These are phyloP conservation scores for Didymellaceae sp. DNA, from an alignment of 2,329 filamentous ascomycete species.

Conservation along the genomic window DNA sequence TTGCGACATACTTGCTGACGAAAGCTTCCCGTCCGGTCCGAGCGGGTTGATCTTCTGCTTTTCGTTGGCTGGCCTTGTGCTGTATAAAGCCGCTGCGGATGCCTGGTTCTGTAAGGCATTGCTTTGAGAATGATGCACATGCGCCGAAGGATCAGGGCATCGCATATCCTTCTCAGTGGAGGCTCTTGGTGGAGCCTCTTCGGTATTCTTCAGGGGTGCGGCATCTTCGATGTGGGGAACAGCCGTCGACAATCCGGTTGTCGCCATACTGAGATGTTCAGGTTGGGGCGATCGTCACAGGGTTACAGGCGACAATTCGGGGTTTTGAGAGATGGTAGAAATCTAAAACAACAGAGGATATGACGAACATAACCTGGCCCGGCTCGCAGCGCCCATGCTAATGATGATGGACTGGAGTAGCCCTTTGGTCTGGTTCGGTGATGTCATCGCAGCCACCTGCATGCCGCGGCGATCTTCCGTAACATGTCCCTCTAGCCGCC, in stretches of 20 bases:
- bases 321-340: not conserved
- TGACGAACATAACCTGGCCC: conserved; percentile 11
- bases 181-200: conserved; percentile 30
- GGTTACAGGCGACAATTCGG: not conserved
- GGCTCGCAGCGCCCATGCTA: conserved; percentile 17
- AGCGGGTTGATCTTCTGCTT: conserved; percentile 47
- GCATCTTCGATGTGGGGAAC: conserved; percentile 29
- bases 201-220: conserved; percentile 28
- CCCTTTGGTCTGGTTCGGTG: conserved; percentile 15
- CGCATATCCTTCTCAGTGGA: conserved; percentile 22
- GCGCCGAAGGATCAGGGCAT: conserved; percentile 55
- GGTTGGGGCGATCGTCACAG: conserved; percentile 14
- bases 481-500: conserved; percentile 13
- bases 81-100: conserved; percentile 67
- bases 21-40: conserved; percentile 62
- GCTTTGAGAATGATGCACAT: conserved; percentile 31
- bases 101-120: conserved; percentile 57
- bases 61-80: conserved; percentile 37
- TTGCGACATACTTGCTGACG: conserved; percentile 59
- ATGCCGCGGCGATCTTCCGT: conserved; percentile 19
- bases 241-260: conserved; percentile 29
- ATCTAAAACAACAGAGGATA: conserved; percentile 11
- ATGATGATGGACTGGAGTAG: conserved; percentile 18
- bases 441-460: conserved; percentile 19
- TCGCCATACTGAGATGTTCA: conserved; percentile 33